Percentiles rank a stretch among this genome's conserved stretches.
Evolutionary conservation across 768 basidiomycete species (phyloP).

Genomic region (Cyclocybe cylindracea): DNA sequence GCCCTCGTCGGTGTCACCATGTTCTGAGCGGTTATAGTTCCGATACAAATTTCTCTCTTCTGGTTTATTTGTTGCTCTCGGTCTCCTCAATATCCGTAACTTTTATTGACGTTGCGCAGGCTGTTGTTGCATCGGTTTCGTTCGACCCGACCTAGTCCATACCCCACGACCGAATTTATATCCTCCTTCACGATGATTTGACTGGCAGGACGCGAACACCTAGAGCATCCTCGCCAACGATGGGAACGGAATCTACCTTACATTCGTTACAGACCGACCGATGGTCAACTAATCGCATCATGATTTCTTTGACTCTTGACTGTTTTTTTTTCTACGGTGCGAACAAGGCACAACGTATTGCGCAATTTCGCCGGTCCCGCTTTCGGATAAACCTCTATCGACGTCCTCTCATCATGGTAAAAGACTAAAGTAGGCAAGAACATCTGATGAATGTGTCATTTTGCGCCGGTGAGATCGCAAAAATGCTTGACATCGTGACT

Average conservation of each 20-base stretch:
- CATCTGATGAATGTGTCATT: no score
- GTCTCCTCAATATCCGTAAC: background rate
- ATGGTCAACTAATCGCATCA: background rate
- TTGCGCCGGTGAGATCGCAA: no score
- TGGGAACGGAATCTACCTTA: conserved; percentile 16
- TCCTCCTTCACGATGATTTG: conserved; percentile 5
- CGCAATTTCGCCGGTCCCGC: no score
- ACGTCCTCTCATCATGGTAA: no score
- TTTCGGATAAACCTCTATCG: no score
- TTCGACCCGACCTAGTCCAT: background rate
- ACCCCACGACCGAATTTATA: background rate
- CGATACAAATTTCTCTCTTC: background rate
- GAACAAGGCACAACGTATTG: no score
- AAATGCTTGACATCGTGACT: no score
- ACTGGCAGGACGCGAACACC: conserved; percentile 8
- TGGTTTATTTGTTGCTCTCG: background rate
- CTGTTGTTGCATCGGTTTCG: no score
- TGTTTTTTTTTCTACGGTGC: background rate
- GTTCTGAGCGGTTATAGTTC: conserved; percentile 28
- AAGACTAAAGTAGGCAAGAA: no score
- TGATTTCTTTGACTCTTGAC: background rate
- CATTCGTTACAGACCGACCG: conserved; percentile 14
- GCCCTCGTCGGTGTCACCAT: conserved; percentile 36
- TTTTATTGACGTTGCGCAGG: no score
- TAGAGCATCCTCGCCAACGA: conserved; percentile 1